Evolutionary conservation across 345 rosid species (phyloP).

Genomic region (Anacardium occidentale): DNA sequence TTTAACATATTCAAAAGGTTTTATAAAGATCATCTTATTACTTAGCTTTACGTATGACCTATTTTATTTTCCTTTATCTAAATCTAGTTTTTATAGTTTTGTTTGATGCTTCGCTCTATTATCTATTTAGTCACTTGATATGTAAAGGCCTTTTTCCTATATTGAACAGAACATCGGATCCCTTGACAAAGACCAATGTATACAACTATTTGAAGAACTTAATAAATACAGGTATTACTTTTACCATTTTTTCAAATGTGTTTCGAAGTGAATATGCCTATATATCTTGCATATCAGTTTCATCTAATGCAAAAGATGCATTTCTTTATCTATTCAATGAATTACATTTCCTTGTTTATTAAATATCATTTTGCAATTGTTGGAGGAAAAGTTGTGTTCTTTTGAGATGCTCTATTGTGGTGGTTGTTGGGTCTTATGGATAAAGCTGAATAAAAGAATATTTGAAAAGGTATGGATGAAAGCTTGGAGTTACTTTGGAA

Average conservation of each 20-base stretch:
- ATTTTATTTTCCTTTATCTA: background rate
- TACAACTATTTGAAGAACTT: slow-evolving; percentile 71
- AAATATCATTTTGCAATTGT: too few species aligned
- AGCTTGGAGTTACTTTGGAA: too few species aligned
- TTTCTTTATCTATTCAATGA: background rate
- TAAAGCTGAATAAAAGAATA: too few species aligned
- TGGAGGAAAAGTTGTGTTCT: too few species aligned
- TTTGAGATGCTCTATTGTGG: too few species aligned
- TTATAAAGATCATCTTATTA: too few species aligned
- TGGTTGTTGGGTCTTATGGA: too few species aligned
- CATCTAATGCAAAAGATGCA: too few species aligned
- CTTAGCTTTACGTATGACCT: too few species aligned
- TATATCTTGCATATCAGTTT: background rate
- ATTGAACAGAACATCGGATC: slow-evolving; percentile 55
- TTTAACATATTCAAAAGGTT: too few species aligned
- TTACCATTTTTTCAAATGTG: slow-evolving; percentile 4
- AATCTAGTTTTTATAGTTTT: background rate
- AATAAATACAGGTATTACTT: slow-evolving; percentile 75
- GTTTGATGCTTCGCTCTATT: background rate
- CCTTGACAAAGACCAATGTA: slow-evolving; percentile 73
- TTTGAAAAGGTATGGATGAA: too few species aligned
- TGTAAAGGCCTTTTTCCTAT: slow-evolving; percentile 18
- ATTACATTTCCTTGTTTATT: too few species aligned
- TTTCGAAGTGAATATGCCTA: background rate
- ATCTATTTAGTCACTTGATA: slow-evolving; percentile 12